Evolutionary conservation across 768 basidiomycete genomes (phyloP).

Genomic region (Leucosporidium scottii): DNA sequence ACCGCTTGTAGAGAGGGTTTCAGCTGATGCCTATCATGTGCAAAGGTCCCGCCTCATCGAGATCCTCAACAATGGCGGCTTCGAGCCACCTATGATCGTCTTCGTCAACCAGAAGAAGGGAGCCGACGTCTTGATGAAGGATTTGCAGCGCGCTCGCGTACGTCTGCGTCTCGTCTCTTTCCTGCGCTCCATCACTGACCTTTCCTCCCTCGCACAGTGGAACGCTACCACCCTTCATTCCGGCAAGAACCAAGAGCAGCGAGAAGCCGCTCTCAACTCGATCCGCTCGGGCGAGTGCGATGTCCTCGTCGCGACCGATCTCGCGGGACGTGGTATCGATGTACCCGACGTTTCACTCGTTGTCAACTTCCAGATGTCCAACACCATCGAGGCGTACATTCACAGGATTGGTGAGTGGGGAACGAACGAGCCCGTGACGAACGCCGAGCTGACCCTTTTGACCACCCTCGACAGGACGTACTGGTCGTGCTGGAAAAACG

Average conservation of each 20-base stretch:
- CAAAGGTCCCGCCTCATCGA: conserved; percentile 74
- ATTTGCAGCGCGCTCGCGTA: conserved; percentile 80
- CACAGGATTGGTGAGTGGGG: conserved; percentile 79
- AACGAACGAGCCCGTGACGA: neutral
- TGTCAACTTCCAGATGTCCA: conserved; percentile 96
- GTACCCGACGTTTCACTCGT: conserved; percentile 93
- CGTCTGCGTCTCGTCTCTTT: conserved; percentile 39
- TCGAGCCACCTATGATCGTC: conserved; percentile 86
- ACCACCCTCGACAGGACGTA: conserved; percentile 63
- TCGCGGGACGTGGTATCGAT: conserved; percentile 98
- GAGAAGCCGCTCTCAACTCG: conserved; percentile 82
- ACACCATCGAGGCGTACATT: conserved; percentile 92
- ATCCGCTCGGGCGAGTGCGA: conserved; percentile 78
- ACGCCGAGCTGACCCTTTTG: neutral
- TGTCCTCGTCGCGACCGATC: conserved; percentile 90
- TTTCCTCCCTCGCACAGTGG: conserved; percentile 53
- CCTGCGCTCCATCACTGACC: conserved; percentile 2
- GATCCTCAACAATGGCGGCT: conserved; percentile 79
- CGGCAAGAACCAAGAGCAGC: conserved; percentile 94
- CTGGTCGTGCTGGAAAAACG: conserved; percentile 93
- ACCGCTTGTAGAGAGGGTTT: neutral
- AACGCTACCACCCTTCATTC: conserved; percentile 86
- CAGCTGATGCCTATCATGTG: neutral
- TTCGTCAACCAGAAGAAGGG: conserved; percentile 99
- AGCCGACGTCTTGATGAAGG: conserved; percentile 94